Conservation (phyloP, 257 asterid species). For the Knoxia roxburghii region DNA sequence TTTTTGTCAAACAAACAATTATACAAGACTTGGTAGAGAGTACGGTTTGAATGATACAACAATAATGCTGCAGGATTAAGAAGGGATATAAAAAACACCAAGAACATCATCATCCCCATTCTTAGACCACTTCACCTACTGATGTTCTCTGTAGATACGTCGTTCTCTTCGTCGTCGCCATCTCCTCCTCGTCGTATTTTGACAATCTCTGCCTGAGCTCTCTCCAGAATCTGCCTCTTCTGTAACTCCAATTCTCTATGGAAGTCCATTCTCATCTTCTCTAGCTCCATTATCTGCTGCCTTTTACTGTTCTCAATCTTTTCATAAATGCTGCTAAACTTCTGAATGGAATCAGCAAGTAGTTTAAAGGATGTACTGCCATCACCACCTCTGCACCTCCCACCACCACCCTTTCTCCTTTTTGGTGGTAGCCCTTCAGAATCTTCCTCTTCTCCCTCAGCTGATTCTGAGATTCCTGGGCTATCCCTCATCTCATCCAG, state of each 20-base stretch:
- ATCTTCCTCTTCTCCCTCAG: slow-evolving; percentile 39
- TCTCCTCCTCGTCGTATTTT: slow-evolving; percentile 57
- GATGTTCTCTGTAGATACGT: slow-evolving; percentile 40
- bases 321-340: slow-evolving; percentile 64
- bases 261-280: slow-evolving; percentile 78
- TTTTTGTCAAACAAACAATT: slow-evolving; percentile 9
- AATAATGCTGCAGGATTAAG: slow-evolving; percentile 24
- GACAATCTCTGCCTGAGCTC: slow-evolving; percentile 74
- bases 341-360: slow-evolving; percentile 73
- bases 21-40: slow-evolving; percentile 2
- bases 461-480: slow-evolving; percentile 56
- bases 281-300: slow-evolving; percentile 74
- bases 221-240: slow-evolving; percentile 74
- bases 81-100: too few relatives aligned
- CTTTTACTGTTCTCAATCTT: slow-evolving; percentile 80
- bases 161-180: slow-evolving; percentile 57
- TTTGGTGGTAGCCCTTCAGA: slow-evolving; percentile 50
- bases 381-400: slow-evolving; percentile 7
- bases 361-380: slow-evolving; percentile 45
- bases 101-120: slow-evolving; percentile 1
- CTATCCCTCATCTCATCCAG: slow-evolving; percentile 81
- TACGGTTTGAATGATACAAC: slow-evolving; percentile 34
- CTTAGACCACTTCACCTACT: slow-evolving; percentile 31
- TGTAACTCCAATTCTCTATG: slow-evolving; percentile 71
- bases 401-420: slow-evolving; percentile 34